Conservation (phyloP, 768 basidiomycete species). For the Lentinula guzmanii region DNA sequence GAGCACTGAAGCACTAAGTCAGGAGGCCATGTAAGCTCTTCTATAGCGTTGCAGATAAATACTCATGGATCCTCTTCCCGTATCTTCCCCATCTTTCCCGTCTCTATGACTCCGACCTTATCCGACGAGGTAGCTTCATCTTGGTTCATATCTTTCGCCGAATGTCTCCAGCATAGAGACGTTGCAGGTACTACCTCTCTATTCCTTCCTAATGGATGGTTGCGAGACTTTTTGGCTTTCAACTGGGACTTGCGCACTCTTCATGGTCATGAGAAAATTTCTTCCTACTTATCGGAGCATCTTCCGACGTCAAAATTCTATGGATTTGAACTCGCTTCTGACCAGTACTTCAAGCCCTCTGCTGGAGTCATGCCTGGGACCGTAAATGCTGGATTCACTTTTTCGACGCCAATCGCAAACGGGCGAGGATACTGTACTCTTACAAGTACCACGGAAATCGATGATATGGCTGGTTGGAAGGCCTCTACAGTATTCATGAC, state of each 20-base stretch:
- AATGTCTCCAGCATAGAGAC: neutral
- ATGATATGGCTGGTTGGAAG: slow-evolving; percentile 9
- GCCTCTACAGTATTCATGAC: slow-evolving; percentile 10
- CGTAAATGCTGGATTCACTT: neutral
- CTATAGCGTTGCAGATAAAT: neutral
- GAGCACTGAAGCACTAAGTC: neutral
- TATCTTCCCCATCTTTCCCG: neutral
- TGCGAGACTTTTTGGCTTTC: slow-evolving; percentile 1
- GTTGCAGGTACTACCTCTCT: neutral
- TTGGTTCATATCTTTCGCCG: neutral
- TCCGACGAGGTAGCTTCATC: neutral
- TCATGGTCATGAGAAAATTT: neutral
- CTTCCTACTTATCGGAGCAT: neutral
- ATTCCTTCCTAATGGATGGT: slow-evolving; percentile 1
- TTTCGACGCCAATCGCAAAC: neutral
- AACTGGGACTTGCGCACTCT: slow-evolving; percentile 1
- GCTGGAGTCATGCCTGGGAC: neutral
- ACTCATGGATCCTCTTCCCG: neutral
- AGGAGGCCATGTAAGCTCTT: neutral
- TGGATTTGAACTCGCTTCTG: neutral
- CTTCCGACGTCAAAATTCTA: slow-evolving; percentile 7
- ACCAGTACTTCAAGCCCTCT: neutral
- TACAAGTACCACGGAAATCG: neutral
- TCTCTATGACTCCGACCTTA: neutral
- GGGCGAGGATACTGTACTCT: neutral